Conservation (phyloP, 2,329 filamentous ascomycete genomes). For the Claviceps sp. region DNA sequence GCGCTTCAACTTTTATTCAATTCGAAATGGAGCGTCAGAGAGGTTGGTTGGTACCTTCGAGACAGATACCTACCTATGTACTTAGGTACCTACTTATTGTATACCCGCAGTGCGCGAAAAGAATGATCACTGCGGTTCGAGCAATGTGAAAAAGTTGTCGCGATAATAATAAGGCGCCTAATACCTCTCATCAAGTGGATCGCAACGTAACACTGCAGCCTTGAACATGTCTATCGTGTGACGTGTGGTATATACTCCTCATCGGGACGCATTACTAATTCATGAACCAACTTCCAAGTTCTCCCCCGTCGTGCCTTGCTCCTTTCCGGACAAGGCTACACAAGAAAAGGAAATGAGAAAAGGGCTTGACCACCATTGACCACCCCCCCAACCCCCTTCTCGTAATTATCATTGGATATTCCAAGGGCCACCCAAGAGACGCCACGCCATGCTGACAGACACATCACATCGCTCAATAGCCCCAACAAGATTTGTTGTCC, state of each 20-base stretch:
- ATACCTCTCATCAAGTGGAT: neutral
- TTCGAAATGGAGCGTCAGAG: too few relatives aligned
- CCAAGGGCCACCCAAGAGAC: neutral
- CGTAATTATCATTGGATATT: neutral
- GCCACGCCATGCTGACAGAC: conserved; percentile 3
- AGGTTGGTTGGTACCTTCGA: too few relatives aligned
- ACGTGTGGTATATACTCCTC: neutral
- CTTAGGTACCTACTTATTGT: too few relatives aligned
- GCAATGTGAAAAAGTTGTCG: too few relatives aligned
- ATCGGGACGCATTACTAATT: neutral
- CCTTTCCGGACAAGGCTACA: too few relatives aligned
- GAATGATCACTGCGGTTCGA: too few relatives aligned
- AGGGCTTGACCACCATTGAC: neutral
- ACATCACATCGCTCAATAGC: neutral
- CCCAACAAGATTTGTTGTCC: neutral
- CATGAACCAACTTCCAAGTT: neutral
- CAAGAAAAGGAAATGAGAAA: neutral
- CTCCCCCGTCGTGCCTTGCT: too few relatives aligned
- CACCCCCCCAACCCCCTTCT: neutral
- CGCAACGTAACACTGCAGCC: neutral
- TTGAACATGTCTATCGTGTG: neutral
- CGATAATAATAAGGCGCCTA: too few relatives aligned
- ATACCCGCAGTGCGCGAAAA: too few relatives aligned
- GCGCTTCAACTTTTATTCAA: too few relatives aligned
- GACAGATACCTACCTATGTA: too few relatives aligned